Conservation (phyloP, 257 asterid species). For the Anisodus acutangulus region DNA sequence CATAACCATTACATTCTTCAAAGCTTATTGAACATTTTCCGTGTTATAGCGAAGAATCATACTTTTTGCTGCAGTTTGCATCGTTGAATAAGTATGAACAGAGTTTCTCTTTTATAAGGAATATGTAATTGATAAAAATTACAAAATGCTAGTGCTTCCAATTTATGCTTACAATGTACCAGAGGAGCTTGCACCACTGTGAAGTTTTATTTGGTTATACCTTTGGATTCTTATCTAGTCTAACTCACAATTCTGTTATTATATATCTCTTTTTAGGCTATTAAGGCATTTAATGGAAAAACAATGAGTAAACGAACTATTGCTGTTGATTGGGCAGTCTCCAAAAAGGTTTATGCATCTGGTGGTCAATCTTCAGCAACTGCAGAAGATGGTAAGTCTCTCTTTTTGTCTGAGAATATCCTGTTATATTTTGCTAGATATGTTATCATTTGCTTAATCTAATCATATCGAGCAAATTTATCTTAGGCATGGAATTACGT, state of each 20-base stretch:
- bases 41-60: background rate
- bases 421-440: slow-evolving; percentile 6
- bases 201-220: slow-evolving; percentile 12
- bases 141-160: background rate
- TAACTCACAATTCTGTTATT: slow-evolving; percentile 19
- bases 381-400: slow-evolving; percentile 58
- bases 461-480: background rate
- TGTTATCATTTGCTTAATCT: background rate
- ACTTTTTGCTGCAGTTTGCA: slow-evolving; percentile 12
- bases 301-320: slow-evolving; percentile 69
- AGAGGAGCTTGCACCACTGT: slow-evolving; percentile 19
- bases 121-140: background rate
- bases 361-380: slow-evolving; percentile 55
- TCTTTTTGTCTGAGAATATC: slow-evolving; percentile 32
- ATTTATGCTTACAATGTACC: background rate
- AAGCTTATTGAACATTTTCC: background rate
- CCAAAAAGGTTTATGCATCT: slow-evolving; percentile 69
- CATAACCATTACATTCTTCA: background rate
- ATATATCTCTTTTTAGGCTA: slow-evolving; percentile 58
- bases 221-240: background rate
- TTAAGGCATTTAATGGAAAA: slow-evolving; percentile 78
- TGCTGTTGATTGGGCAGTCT: slow-evolving; percentile 96
- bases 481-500: slow-evolving; percentile 1
- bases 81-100: background rate
- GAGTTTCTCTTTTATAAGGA: slow-evolving; percentile 23